phyloP scores from a whole-genome alignment of 192 early-diverging fungal species.

The Umbelopsis sp. region DNA sequence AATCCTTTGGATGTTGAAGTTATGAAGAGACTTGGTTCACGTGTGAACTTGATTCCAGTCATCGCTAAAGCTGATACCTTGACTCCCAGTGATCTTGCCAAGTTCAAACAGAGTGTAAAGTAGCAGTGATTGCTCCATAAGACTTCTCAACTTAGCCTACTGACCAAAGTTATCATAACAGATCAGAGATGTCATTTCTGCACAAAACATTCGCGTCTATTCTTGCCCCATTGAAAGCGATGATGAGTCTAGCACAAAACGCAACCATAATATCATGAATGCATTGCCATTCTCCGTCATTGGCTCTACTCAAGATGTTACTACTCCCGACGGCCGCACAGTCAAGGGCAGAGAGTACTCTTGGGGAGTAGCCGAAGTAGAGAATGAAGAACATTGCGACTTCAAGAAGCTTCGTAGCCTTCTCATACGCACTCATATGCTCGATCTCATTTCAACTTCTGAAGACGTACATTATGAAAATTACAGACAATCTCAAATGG shows the following conservation, averaged over 20 bases:
- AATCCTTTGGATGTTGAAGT: slow-evolving; percentile 86
- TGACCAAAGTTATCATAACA: slow-evolving; percentile 27
- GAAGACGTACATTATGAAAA: slow-evolving; percentile 96
- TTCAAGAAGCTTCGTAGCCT: slow-evolving; percentile 97
- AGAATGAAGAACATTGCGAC: slow-evolving; percentile 98
- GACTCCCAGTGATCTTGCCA: slow-evolving; percentile 85
- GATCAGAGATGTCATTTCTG: slow-evolving; percentile 88
- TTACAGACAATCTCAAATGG: slow-evolving; percentile 86
- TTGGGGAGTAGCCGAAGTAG: slow-evolving; percentile 99
- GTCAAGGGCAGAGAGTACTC: slow-evolving; percentile 97
- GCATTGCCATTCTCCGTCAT: slow-evolving; percentile 98
- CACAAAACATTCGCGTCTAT: slow-evolving; percentile 93
- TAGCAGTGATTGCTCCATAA: background rate
- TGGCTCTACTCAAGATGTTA: slow-evolving; percentile 86
- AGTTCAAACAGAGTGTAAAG: slow-evolving; percentile 93
- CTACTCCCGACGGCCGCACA: slow-evolving; percentile 77
- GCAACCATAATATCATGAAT: slow-evolving; percentile 85
- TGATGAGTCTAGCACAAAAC: slow-evolving; percentile 73
- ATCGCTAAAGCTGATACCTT: slow-evolving; percentile 99
- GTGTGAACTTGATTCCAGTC: slow-evolving; percentile 97
- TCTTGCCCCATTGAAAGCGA: slow-evolving; percentile 88
- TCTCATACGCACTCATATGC: slow-evolving; percentile 98
- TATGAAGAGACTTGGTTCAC: slow-evolving; percentile 95
- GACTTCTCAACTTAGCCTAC: background rate
- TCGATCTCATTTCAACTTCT: slow-evolving; percentile 90